phyloP scores from a whole-genome alignment of 169 alveolate genomes.

The Eimeria necatrix region DNA sequence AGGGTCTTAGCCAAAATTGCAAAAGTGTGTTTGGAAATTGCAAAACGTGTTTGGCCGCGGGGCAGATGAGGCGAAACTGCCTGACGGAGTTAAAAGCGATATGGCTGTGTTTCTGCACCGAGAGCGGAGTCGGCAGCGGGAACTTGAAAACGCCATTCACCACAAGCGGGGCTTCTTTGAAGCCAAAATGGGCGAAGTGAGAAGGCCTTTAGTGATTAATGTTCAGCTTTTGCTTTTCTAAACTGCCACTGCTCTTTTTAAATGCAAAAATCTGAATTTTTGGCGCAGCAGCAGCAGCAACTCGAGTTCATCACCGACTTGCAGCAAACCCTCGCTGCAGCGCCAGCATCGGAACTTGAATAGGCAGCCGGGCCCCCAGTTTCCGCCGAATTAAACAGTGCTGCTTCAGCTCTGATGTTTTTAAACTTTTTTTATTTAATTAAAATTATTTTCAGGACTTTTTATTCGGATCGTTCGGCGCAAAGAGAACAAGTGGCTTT shows the following conservation, averaged over 20 bases:
- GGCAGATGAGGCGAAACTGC: constrained; percentile 53
- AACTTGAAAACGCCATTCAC: background rate
- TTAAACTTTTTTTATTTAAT: too few species aligned
- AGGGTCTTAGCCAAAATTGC: background rate
- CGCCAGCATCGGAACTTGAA: background rate
- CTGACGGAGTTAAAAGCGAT: constrained; percentile 49
- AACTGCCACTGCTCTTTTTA: background rate
- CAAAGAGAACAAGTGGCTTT: too few species aligned
- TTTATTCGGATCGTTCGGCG: too few species aligned
- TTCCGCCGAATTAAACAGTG: background rate
- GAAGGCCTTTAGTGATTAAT: background rate
- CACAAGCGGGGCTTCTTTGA: background rate
- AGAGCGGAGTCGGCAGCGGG: constrained; percentile 7
- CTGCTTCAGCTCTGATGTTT: too few species aligned
- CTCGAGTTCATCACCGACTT: constrained; percentile 1
- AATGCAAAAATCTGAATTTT: background rate
- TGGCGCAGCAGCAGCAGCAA: background rate
- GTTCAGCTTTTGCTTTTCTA: background rate
- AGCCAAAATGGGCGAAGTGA: background rate
- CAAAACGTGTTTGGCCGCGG: background rate
- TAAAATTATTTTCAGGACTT: too few species aligned
- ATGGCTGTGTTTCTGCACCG: constrained; percentile 20
- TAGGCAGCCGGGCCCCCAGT: background rate
- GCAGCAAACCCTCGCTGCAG: constrained; percentile 18
- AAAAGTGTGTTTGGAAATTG: background rate